phyloP scores from a whole-genome alignment of 257 asterid genomes.

The Ilex asprella region DNA sequence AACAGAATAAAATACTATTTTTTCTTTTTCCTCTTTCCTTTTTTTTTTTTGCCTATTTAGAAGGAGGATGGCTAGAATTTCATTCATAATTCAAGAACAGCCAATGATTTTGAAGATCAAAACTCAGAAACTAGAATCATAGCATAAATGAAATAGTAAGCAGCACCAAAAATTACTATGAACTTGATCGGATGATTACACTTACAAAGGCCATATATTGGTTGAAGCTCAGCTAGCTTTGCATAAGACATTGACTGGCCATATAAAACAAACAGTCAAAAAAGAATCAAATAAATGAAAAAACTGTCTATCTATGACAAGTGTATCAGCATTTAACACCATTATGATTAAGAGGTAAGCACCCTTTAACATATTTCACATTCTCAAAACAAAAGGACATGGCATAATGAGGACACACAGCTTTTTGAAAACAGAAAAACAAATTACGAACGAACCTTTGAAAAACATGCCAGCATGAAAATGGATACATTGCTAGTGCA shows the following conservation, averaged over 20 bases:
- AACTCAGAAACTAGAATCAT: not conserved
- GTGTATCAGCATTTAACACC: not conserved
- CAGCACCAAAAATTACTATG: conserved; percentile 8
- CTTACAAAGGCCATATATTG: conserved; percentile 99
- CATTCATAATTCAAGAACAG: not conserved
- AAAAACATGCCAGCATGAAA: not conserved
- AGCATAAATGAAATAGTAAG: conserved; percentile 4
- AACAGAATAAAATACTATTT: too few species aligned
- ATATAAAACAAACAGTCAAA: conserved; percentile 15
- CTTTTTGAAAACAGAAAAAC: not conserved
- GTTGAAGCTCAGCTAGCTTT: conserved; percentile 96
- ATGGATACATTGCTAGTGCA: too few species aligned
- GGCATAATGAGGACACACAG: not conserved
- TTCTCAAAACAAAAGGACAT: not conserved
- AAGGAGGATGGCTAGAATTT: not conserved
- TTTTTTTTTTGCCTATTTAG: not conserved
- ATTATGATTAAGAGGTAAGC: too few species aligned
- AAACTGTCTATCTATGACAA: not conserved
- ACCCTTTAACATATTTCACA: not conserved
- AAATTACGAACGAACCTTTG: not conserved
- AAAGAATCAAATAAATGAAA: conserved; percentile 3
- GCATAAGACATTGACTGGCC: conserved; percentile 98
- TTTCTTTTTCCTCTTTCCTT: not conserved
- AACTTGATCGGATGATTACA: conserved; percentile 6
- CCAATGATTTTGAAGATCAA: not conserved